A percentile compares a stretch with the other conserved stretches of the same genome.
phyloP scores from a whole-genome alignment of 1,284 basidiomycete species.

The Ganoderma lucidum region DNA sequence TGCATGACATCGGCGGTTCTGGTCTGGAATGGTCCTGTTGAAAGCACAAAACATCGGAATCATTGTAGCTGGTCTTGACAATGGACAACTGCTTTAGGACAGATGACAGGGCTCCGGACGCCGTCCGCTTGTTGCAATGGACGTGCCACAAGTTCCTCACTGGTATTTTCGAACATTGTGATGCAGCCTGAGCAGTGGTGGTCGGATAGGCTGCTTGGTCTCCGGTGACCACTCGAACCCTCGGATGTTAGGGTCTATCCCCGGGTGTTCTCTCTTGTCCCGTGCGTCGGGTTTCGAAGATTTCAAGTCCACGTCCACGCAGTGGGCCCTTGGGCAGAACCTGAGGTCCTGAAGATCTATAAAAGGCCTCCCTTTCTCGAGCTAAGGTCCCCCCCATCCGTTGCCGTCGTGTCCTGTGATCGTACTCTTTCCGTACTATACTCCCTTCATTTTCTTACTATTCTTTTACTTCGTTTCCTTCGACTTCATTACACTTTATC shows the following conservation, averaged over 20 bases:
- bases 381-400: slow-evolving; percentile 3
- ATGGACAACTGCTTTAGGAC: neutral
- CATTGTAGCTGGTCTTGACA: neutral
- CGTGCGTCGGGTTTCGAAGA: neutral
- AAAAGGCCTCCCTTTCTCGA: neutral
- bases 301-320: neutral
- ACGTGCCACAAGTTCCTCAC: neutral
- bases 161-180: neutral
- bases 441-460: neutral
- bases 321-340: neutral
- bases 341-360: neutral
- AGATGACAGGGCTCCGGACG: neutral
- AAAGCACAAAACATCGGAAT: neutral
- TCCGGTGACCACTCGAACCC: neutral
- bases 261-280: neutral
- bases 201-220: neutral
- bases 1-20: neutral
- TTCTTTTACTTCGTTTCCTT: neutral
- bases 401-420: neutral
- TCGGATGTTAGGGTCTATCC: neutral
- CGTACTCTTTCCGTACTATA: neutral
- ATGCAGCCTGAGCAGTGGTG: neutral
- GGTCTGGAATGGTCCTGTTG: neutral
- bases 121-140: neutral
- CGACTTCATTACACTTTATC: neutral